phyloP scores from a whole-genome alignment of 2,329 filamentous ascomycete species.

The Talaromyces sp. region DNA sequence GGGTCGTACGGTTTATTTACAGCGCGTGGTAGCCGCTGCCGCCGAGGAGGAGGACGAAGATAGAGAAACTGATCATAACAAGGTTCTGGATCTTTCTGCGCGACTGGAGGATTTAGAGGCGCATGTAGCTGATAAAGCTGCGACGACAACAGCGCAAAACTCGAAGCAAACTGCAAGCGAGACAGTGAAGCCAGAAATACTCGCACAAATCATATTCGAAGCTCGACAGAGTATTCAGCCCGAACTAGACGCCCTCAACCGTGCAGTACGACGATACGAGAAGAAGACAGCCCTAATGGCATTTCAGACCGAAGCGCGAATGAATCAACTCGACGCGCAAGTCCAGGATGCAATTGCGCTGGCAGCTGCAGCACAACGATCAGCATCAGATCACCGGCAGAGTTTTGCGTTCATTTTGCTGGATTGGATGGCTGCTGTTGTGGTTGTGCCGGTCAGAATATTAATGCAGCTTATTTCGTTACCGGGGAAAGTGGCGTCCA shows the following conservation, averaged over 20 bases:
- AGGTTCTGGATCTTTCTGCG: conserved; percentile 56
- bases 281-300: conserved; percentile 76
- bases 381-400: conserved; percentile 22
- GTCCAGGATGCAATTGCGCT: conserved; percentile 75
- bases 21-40: conserved; percentile 59
- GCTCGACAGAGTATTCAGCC: conserved; percentile 67
- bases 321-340: conserved; percentile 67
- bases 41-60: conserved; percentile 22
- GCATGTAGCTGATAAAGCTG: conserved; percentile 44
- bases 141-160: neutral
- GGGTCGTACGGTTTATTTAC: conserved; percentile 74
- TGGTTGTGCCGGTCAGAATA: conserved; percentile 38
- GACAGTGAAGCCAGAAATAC: conserved; percentile 30
- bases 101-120: conserved; percentile 70
- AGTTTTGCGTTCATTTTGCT: conserved; percentile 32
- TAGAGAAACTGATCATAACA: conserved; percentile 27
- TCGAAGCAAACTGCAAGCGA: conserved; percentile 17
- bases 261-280: conserved; percentile 86
- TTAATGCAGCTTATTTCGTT: conserved; percentile 30
- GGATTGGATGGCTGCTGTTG: conserved; percentile 34
- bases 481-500: conserved; percentile 28
- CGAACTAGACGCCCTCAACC: conserved; percentile 82
- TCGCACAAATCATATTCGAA: conserved; percentile 48
- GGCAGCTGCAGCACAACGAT: conserved; percentile 64
- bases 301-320: conserved; percentile 70